Evolutionary conservation across 2,329 filamentous ascomycete genomes (phyloP), one percentile per base, ranked within the genome.

Genomic region (Erysiphe pulchra): DNA sequence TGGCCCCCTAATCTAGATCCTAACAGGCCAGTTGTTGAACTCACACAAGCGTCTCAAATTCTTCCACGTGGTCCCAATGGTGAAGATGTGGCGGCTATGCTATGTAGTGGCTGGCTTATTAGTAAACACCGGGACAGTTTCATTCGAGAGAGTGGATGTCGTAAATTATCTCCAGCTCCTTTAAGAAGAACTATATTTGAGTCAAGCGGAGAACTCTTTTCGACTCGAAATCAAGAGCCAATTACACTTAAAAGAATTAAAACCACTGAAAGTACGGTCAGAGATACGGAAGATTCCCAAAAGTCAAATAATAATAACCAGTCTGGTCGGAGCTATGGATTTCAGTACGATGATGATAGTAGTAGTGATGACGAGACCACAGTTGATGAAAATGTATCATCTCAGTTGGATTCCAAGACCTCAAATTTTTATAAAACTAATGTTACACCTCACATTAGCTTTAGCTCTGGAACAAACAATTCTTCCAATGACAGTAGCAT

Each of bases 21-120:
- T 32, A 36, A 36, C 9, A 44, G 42, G 36, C n/a, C n/a, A 14
- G 42, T 24, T 5, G 13, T 36, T 10, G 42, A 44, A 18, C 16
- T 44, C 18, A n/a, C 17, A 2, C 14, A 13, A 12, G 42, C 42
- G 18, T 28, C 42, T 13, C 20, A 36, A 14, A 17, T 12, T 4
- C n/a, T 44, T 36, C 42, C 42, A 13, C 42, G 42, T 13, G 42
- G 42, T 34, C 42, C 42, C 12, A 44, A 44, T 24, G 42, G 42
- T 16, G 42, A 44, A 36, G 42, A 44, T 36, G 31, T 44, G 8
- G 42, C 42, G 24, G 36, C 30, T 18, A 44, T 44, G 42, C 20
- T 44, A 33, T 44, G 42, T 14, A 44, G 36, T 12, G 42, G 42
- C 6, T 44, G 42, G 42, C 18, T 44, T 7, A 44, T 44, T 14